Conservation (phyloP, 106 monocot genomes). For the Dendrobium huoshanense region DNA sequence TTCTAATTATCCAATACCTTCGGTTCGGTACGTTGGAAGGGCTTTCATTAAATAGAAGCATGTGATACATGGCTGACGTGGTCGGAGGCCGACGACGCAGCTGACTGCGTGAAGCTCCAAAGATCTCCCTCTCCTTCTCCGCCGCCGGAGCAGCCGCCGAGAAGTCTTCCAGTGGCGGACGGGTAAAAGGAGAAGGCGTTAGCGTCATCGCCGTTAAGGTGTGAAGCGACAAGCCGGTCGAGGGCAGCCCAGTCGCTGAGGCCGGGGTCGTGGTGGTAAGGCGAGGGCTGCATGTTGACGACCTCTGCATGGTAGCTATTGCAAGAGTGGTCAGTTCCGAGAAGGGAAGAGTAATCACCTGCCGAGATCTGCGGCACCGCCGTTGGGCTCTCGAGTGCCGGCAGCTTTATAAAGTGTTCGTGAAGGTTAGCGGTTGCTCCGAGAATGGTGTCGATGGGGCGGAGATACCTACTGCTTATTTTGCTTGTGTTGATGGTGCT, state of each 20-base stretch:
- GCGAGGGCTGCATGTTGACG: neutral
- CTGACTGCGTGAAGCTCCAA: slow-evolving; percentile 55
- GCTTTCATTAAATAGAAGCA: neutral
- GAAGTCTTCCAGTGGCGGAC: neutral
- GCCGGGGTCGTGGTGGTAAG: slow-evolving; percentile 6
- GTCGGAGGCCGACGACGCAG: slow-evolving; percentile 35
- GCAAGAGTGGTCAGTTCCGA: neutral
- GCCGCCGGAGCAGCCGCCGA: neutral
- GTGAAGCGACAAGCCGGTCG: slow-evolving; percentile 67
- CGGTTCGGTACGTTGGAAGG: neutral
- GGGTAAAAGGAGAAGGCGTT: slow-evolving; percentile 38
- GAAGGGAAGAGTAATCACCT: neutral
- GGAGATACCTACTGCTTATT: slow-evolving; percentile 12
- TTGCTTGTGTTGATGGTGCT: neutral
- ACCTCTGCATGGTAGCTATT: slow-evolving; percentile 16
- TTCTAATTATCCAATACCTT: neutral
- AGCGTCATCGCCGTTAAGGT: slow-evolving; percentile 58
- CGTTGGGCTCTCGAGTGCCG: slow-evolving; percentile 59
- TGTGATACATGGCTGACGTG: slow-evolving; percentile 26
- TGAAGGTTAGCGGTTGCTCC: slow-evolving; percentile 7
- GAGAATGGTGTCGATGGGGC: slow-evolving; percentile 30
- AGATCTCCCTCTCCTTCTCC: slow-evolving; percentile 58
- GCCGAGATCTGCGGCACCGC: neutral
- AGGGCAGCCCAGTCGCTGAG: slow-evolving; percentile 63
- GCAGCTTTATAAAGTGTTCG: slow-evolving; percentile 65